A percentile compares a stretch with the other conserved stretches of the same genome.
Conservation (phyloP, 2,329 filamentous ascomycete genomes). For the Stylonectria norvegica region DNA sequence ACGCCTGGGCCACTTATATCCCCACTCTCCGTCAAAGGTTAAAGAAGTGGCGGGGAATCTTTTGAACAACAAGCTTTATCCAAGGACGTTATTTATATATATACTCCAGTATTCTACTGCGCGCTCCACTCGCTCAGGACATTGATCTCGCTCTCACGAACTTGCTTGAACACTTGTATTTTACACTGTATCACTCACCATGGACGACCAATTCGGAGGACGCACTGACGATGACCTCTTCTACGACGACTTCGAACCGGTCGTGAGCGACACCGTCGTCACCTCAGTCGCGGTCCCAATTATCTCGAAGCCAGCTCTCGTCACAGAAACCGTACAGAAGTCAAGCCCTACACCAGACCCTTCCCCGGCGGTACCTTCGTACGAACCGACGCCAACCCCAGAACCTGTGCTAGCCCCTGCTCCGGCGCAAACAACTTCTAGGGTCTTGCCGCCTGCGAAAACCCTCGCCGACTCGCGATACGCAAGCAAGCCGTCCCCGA, state of each 20-base stretch:
- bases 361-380: slow-evolving; percentile 8
- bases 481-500: slow-evolving; percentile 29
- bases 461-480: slow-evolving; percentile 33
- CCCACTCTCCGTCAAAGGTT: too few relatives aligned
- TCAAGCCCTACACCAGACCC: slow-evolving; percentile 8
- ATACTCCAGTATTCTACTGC: too few relatives aligned
- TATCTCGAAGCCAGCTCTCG: slow-evolving; percentile 16
- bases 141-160: background rate
- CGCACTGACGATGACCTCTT: slow-evolving; percentile 62
- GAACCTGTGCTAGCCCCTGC: slow-evolving; percentile 11
- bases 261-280: slow-evolving; percentile 36
- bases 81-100: too few relatives aligned
- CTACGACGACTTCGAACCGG: slow-evolving; percentile 59
- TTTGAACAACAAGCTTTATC: too few relatives aligned
- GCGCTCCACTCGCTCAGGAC: too few relatives aligned
- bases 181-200: too few relatives aligned
- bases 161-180: too few relatives aligned
- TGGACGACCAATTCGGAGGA: slow-evolving; percentile 61
- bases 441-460: slow-evolving; percentile 15
- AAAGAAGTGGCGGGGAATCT: too few relatives aligned
- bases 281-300: slow-evolving; percentile 16
- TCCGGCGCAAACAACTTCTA: slow-evolving; percentile 1
- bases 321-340: slow-evolving; percentile 9
- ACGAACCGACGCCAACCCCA: slow-evolving; percentile 11
- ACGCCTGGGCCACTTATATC: too few relatives aligned